Evolutionary conservation across 1,284 basidiomycete species (phyloP), one percentile per base, ranked within the genome.

Genomic region (Sanghuangporus weigelae): DNA sequence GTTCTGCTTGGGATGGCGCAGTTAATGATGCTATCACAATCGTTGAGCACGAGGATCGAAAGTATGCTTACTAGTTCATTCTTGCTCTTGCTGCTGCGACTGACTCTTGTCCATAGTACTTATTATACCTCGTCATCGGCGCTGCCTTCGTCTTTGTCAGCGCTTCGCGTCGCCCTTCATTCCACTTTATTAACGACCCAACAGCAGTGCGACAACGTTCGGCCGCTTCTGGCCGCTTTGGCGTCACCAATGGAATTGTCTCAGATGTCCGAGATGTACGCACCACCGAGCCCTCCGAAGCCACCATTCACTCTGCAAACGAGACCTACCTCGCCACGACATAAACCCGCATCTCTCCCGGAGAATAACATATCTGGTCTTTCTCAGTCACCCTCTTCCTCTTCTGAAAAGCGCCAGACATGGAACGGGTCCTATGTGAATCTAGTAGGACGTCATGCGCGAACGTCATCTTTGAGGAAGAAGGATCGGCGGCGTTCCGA

Each of bases 201-300:
- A 69, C 84, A 80, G 0, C 90, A 92, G 73, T 89, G 86, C 68
- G 90, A 92, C 70, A 88, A 89, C 66, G 83, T 93, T 64, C 87
- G 90, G 31, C 86, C 87, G 60, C 80, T 92, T 1, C 80, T 93
- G 53, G 81, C 86, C 2, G 90, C 90, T 7, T 81, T 93, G 57
- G 86, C 90, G 0, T 84, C 82, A 3, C 86, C 87, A 0, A 71
- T 79, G 14, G 86, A 89, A 67, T 76, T 92, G 14, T 79, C 85
- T 8, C 90, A 90, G 69, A 78, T 93, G 8, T 79, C 87, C 3
- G 89, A 91, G 73, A 93, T 93, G 90, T 93, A 93, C 72, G 89
- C 89, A 0, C 91, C 91, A 2, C 81, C 89, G 0, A 89, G 86
- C 1, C 85, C 87, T 12, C 72, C 79, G 35, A 79, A 78, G 62